Evolutionary conservation across 108 stramenopile genomes (phyloP).

Genomic region (Nitzschia sp.): DNA sequence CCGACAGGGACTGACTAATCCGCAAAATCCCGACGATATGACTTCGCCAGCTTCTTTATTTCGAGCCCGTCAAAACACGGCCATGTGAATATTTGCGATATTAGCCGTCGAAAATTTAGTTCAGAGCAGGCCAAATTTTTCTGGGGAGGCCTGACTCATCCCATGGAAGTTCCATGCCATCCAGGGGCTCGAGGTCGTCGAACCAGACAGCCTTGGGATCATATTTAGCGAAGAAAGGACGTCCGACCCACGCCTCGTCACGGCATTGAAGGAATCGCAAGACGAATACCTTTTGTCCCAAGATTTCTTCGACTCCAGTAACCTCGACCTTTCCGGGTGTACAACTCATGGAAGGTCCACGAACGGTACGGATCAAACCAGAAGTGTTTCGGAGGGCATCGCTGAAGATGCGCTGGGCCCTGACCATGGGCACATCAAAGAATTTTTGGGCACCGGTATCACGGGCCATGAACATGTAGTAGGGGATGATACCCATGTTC

Average conservation of each 20-base stretch:
- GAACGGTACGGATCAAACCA: slow-evolving; percentile 61
- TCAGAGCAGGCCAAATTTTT: slow-evolving; percentile 25
- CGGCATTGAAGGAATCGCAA: slow-evolving; percentile 64
- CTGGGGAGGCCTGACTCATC: slow-evolving; percentile 45
- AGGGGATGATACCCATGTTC: slow-evolving; percentile 58
- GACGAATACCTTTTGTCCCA: slow-evolving; percentile 56
- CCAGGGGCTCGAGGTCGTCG: slow-evolving; percentile 53
- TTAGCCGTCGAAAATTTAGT: slow-evolving; percentile 22
- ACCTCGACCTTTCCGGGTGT: slow-evolving; percentile 64
- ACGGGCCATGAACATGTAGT: slow-evolving; percentile 71
- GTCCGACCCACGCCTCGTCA: slow-evolving; percentile 55
- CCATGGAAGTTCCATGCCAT: slow-evolving; percentile 51
- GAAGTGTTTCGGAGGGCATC: slow-evolving; percentile 49
- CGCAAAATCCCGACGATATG: too few relatives aligned
- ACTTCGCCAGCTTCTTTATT: too few relatives aligned
- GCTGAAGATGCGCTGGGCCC: slow-evolving; percentile 51
- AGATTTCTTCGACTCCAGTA: slow-evolving; percentile 51
- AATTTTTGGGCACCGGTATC: slow-evolving; percentile 64
- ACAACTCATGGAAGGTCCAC: slow-evolving; percentile 65
- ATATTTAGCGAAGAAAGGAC: slow-evolving; percentile 62
- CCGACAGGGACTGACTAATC: too few relatives aligned
- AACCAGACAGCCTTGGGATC: slow-evolving; percentile 59
- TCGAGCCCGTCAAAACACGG: too few relatives aligned
- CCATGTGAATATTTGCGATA: too few relatives aligned
- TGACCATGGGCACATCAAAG: slow-evolving; percentile 59